Conservation (phyloP, 176 grass and related monocot species). For the Carex scoparia region DNA sequence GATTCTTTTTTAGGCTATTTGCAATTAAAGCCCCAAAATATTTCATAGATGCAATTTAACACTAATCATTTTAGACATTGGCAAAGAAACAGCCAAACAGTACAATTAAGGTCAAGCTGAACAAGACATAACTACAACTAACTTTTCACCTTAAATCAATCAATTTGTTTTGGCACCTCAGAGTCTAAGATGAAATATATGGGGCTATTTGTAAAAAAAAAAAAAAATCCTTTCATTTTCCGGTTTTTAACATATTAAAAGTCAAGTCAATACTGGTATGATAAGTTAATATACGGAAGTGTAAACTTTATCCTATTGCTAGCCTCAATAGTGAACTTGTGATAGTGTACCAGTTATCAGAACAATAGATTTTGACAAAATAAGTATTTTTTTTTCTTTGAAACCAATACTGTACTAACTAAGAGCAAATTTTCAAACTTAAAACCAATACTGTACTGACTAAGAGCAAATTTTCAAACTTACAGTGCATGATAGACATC, state of each 20-base stretch:
- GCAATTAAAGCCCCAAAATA: neutral
- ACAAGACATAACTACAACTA: too few species aligned
- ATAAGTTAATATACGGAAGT: too few species aligned
- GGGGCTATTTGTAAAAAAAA: neutral
- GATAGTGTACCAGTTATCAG: neutral
- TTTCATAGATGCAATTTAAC: neutral
- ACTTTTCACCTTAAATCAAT: neutral
- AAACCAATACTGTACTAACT: neutral
- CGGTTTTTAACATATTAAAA: neutral
- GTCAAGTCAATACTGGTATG: too few species aligned
- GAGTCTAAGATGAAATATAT: neutral
- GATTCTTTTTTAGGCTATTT: neutral
- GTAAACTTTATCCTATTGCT: neutral
- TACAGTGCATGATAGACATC: constrained; percentile 9
- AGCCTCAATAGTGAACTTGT: neutral
- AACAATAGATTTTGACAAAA: neutral
- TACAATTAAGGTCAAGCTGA: too few species aligned
- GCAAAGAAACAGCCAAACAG: too few species aligned
- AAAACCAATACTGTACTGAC: neutral
- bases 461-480: neutral
- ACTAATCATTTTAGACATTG: neutral
- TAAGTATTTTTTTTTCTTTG: neutral
- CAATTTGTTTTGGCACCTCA: neutral
- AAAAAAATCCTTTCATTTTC: neutral
- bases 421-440: neutral